Evolutionary conservation across 352 stramenopile genomes (phyloP).

Genomic region (Phytophthora sp.): DNA sequence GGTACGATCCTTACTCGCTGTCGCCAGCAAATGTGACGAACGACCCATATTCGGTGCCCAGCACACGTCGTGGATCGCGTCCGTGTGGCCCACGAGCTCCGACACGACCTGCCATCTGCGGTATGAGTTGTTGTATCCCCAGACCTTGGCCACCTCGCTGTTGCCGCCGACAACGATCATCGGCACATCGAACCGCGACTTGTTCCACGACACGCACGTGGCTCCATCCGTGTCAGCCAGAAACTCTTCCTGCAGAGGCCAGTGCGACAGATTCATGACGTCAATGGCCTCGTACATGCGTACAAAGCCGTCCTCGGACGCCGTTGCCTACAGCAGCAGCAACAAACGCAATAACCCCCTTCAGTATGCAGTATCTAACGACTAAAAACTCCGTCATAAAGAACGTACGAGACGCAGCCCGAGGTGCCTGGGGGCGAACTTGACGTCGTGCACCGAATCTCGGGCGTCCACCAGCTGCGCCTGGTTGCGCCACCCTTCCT

Average conservation of each 20-base stretch:
- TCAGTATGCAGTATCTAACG: not conserved
- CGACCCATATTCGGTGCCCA: constrained; percentile 97
- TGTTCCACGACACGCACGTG: constrained; percentile 95
- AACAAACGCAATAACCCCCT: not conserved
- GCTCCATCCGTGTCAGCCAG: constrained; percentile 85
- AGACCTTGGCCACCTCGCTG: constrained; percentile 89
- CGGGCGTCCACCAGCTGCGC: constrained; percentile 91
- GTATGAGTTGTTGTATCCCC: constrained; percentile 91
- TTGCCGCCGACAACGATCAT: constrained; percentile 95
- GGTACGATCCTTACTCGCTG: constrained; percentile 92
- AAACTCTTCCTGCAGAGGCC: constrained; percentile 91
- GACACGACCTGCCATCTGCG: constrained; percentile 87
- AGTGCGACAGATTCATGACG: constrained; percentile 96
- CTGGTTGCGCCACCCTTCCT: constrained; percentile 84
- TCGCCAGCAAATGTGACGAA: constrained; percentile 93
- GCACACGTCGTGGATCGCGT: constrained; percentile 94
- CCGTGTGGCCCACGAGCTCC: constrained; percentile 83
- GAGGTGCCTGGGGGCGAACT: constrained; percentile 94
- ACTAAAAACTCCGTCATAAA: not conserved
- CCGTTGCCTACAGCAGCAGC: constrained; percentile 75
- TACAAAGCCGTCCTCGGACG: constrained; percentile 94
- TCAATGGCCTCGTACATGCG: constrained; percentile 96
- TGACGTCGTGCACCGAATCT: constrained; percentile 94
- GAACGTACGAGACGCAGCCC: constrained; percentile 85
- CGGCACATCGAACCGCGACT: constrained; percentile 93